These are phyloP conservation scores for Colletotrichum scovillei DNA, from an alignment of 2,329 filamentous ascomycete species.

Conservation along the genomic window DNA sequence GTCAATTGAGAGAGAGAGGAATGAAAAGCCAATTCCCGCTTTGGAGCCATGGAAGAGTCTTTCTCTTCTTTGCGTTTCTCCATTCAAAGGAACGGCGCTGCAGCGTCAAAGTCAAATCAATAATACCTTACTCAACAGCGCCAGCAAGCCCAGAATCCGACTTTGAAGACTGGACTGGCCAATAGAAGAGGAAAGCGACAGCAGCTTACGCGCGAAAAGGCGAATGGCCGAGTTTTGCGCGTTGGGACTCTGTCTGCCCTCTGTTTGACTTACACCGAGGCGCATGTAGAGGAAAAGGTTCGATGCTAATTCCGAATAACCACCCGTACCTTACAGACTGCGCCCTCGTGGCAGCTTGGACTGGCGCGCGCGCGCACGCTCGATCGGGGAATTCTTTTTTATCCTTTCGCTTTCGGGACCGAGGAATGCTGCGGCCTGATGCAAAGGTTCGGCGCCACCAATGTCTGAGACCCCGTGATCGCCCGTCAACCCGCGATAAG, in stretches of 20 bases:
- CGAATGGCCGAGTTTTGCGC: slow-evolving; percentile 13
- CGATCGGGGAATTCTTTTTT: neutral
- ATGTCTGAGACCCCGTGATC: slow-evolving; percentile 12
- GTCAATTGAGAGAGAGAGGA: neutral
- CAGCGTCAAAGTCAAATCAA: neutral
- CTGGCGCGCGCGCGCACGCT: neutral
- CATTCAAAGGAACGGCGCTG: neutral
- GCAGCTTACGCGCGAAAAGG: neutral
- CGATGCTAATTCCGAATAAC: neutral
- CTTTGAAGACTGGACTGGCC: neutral
- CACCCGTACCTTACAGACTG: neutral
- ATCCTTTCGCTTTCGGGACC: neutral
- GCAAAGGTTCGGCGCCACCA: slow-evolving; percentile 30
- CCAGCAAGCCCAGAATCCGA: neutral
- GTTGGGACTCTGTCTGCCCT: neutral
- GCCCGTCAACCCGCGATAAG: slow-evolving; percentile 20
- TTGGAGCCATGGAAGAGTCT: neutral
- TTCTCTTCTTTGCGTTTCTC: neutral
- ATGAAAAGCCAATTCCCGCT: neutral
- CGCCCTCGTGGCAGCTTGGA: slow-evolving; percentile 12
- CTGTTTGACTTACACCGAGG: neutral
- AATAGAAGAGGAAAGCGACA: neutral
- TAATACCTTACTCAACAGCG: neutral
- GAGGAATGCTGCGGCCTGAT: neutral
- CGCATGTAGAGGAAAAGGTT: neutral